Conservation (phyloP, 371 early-diverging fungal species). For the Mortierella sp. region DNA sequence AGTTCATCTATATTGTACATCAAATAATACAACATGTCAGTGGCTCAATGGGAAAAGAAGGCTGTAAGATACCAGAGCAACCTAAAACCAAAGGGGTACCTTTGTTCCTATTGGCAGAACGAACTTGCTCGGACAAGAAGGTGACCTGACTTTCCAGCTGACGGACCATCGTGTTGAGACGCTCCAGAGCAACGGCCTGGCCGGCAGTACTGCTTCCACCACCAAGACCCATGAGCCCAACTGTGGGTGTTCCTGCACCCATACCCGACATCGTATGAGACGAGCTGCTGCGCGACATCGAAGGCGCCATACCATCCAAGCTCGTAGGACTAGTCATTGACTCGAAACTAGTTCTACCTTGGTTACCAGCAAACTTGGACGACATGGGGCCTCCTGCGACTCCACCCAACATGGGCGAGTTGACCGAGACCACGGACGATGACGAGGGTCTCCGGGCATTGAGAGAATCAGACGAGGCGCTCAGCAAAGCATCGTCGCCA, state of each 20-base stretch:
- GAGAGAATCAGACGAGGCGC: background rate
- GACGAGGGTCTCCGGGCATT: constrained; percentile 15
- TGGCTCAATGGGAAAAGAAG: no score
- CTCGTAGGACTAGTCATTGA: constrained; percentile 21
- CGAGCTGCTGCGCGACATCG: constrained; percentile 35
- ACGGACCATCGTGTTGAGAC: constrained; percentile 69
- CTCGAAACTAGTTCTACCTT: constrained; percentile 17
- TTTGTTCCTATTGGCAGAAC: constrained; percentile 72
- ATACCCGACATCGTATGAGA: constrained; percentile 32
- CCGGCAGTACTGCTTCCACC: constrained; percentile 15
- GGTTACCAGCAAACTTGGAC: background rate
- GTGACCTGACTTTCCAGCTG: constrained; percentile 79
- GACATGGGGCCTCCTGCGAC: background rate
- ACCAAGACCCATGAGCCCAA: constrained; percentile 34
- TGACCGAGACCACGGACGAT: background rate
- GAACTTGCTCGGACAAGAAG: constrained; percentile 77
- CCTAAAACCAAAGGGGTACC: constrained; percentile 43
- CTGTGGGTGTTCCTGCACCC: constrained; percentile 3
- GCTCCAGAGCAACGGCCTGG: constrained; percentile 65
- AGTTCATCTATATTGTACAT: constrained; percentile 71
- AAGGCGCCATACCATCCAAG: constrained; percentile 37
- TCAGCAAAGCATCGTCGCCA: background rate
- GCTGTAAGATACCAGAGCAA: background rate
- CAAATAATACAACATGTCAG: background rate
- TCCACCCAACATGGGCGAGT: constrained; percentile 19